These are phyloP conservation scores for Hortiboletus flavorubellus DNA, from an alignment of 768 basidiomycete species.

Conservation along the genomic window DNA sequence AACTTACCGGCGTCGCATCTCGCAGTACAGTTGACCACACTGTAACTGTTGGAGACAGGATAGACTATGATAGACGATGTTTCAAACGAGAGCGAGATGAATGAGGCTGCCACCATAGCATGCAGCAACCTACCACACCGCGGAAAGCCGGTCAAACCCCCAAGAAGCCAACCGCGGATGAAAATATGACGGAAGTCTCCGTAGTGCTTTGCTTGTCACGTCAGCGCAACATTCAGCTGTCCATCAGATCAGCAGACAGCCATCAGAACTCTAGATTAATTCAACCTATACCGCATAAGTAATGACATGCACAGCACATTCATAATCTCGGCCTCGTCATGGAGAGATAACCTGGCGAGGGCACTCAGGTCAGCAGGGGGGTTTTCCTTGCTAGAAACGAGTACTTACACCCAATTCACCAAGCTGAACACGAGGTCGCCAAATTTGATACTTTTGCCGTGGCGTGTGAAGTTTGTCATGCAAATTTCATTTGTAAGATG, in stretches of 20 bases:
- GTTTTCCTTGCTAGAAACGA: conserved; percentile 4
- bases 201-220: conserved; percentile 4
- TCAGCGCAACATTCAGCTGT: conserved; percentile 6
- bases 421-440: conserved; percentile 16
- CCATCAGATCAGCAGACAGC: conserved; percentile 5
- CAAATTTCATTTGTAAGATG: conserved; percentile 10
- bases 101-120: not conserved
- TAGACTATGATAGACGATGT: conserved; percentile 6
- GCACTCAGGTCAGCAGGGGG: conserved; percentile 1
- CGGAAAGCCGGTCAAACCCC: conserved; percentile 23
- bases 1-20: not conserved
- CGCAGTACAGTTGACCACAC: not conserved
- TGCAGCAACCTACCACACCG: conserved; percentile 12
- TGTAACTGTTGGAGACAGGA: conserved; percentile 7
- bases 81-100: conserved; percentile 6
- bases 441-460: not conserved
- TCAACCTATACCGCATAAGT: not conserved
- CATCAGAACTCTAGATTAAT: not conserved
- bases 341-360: conserved; percentile 5
- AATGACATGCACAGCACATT: not conserved
- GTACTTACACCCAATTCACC: not conserved
- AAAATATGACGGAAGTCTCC: conserved; percentile 8
- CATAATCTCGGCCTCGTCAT: not conserved
- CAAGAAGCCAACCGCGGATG: conserved; percentile 12
- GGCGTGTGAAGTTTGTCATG: conserved; percentile 10